phyloP scores from a whole-genome alignment of 2,329 filamentous ascomycete genomes.

The Pleomassaria siparia region DNA sequence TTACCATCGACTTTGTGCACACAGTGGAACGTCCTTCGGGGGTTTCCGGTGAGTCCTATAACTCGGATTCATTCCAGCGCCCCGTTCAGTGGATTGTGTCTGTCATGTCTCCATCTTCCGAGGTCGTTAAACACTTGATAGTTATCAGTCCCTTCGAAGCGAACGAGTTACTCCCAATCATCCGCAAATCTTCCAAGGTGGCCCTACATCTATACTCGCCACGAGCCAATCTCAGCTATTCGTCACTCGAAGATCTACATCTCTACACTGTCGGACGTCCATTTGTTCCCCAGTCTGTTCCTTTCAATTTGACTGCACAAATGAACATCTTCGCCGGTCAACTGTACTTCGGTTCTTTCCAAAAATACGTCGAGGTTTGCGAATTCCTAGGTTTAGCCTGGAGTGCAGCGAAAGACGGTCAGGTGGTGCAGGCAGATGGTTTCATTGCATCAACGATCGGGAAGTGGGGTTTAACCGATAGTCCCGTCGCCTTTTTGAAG shows the following conservation, averaged over 20 bases:
- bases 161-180: slow-evolving; percentile 48
- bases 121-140: slow-evolving; percentile 38
- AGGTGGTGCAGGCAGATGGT: slow-evolving; percentile 35
- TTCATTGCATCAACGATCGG: slow-evolving; percentile 36
- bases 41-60: slow-evolving; percentile 1
- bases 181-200: slow-evolving; percentile 42
- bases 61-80: slow-evolving; percentile 53
- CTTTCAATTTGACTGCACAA: slow-evolving; percentile 43
- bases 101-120: slow-evolving; percentile 3
- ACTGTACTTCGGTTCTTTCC: slow-evolving; percentile 59
- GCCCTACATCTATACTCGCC: slow-evolving; percentile 57
- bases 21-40: slow-evolving; percentile 44
- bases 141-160: slow-evolving; percentile 66
- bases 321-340: slow-evolving; percentile 70
- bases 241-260: slow-evolving; percentile 49
- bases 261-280: slow-evolving; percentile 47
- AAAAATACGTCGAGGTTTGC: slow-evolving; percentile 58
- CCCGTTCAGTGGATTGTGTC: slow-evolving; percentile 58
- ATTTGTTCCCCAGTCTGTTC: slow-evolving; percentile 7
- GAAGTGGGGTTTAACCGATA: slow-evolving; percentile 38
- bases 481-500: slow-evolving; percentile 47
- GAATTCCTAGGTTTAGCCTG: slow-evolving; percentile 54
- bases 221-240: slow-evolving; percentile 43
- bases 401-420: slow-evolving; percentile 14
- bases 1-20: slow-evolving; percentile 54